Conservation (phyloP, 768 basidiomycete species). For the Russula emetica region DNA sequence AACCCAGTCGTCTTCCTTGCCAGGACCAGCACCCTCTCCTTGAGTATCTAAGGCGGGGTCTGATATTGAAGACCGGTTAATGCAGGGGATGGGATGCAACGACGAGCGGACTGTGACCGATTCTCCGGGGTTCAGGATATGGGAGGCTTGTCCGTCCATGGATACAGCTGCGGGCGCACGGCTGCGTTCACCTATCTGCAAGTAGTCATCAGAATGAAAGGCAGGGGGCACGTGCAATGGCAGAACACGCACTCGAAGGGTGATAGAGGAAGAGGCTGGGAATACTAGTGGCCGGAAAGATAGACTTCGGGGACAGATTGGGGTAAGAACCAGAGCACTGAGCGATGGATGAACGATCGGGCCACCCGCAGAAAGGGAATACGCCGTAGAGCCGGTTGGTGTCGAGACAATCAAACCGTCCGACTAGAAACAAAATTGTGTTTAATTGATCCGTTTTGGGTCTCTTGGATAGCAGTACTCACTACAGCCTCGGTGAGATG, state of each 20-base stretch:
- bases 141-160: constrained; percentile 88
- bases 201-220: background rate
- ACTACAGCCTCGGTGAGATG: constrained; percentile 95
- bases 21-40: constrained; percentile 66
- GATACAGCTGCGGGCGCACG: constrained; percentile 86
- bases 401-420: constrained; percentile 94
- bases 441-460: constrained; percentile 19
- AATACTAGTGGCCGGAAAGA: constrained; percentile 91
- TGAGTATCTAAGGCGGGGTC: constrained; percentile 41
- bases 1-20: constrained; percentile 94
- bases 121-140: constrained; percentile 78
- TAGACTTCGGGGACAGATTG: constrained; percentile 91
- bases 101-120: constrained; percentile 82
- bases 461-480: constrained; percentile 35
- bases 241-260: constrained; percentile 54
- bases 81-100: constrained; percentile 87
- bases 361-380: constrained; percentile 91
- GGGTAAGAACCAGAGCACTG: constrained; percentile 85
- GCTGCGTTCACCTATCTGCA: constrained; percentile 77
- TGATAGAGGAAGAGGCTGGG: constrained; percentile 73
- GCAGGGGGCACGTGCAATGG: background rate
- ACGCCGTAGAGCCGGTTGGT: constrained; percentile 94
- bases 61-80: constrained; percentile 77
- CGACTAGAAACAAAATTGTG: constrained; percentile 48
- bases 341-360: constrained; percentile 94